phyloP scores from a whole-genome alignment of 192 early-diverging fungal species.

The Polychytrium aggregatum region DNA sequence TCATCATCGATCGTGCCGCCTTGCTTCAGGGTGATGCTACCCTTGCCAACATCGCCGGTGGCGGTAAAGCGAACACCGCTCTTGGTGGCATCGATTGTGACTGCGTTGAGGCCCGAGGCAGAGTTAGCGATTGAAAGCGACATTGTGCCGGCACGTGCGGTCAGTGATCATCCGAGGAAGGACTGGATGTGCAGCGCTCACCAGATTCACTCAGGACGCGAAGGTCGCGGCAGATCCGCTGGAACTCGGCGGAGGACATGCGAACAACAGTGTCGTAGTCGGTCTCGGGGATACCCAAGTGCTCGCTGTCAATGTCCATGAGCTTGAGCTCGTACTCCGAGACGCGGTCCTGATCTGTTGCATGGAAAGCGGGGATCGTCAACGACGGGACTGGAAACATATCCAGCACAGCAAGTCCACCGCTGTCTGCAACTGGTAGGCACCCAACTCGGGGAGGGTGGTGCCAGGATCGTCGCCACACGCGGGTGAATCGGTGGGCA shows the following conservation, averaged over 20 bases:
- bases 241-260: conserved; percentile 84
- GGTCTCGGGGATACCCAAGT: conserved; percentile 90
- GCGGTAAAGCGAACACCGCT: conserved; percentile 85
- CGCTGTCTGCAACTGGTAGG: too few species aligned
- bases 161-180: conserved; percentile 2
- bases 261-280: conserved; percentile 80
- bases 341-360: conserved; percentile 14
- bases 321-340: conserved; percentile 92
- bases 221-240: conserved; percentile 84
- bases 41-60: conserved; percentile 78
- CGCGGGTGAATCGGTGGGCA: too few species aligned
- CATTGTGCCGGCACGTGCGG: neutral
- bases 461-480: too few species aligned
- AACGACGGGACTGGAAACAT: too few species aligned
- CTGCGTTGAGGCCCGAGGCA: conserved; percentile 16
- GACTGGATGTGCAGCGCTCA: conserved; percentile 18
- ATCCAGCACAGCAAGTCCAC: too few species aligned
- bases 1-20: conserved; percentile 62
- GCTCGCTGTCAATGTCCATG: conserved; percentile 96
- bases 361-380: too few species aligned
- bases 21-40: conserved; percentile 67
- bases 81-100: conserved; percentile 84
- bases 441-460: too few species aligned
- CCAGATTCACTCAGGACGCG: conserved; percentile 72
- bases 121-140: conserved; percentile 1